A percentile compares a stretch with the other conserved stretches of the same genome.
These are phyloP conservation scores for Dorcoceras hygrometricum DNA, from an alignment of 257 asterid species.

Conservation along the genomic window DNA sequence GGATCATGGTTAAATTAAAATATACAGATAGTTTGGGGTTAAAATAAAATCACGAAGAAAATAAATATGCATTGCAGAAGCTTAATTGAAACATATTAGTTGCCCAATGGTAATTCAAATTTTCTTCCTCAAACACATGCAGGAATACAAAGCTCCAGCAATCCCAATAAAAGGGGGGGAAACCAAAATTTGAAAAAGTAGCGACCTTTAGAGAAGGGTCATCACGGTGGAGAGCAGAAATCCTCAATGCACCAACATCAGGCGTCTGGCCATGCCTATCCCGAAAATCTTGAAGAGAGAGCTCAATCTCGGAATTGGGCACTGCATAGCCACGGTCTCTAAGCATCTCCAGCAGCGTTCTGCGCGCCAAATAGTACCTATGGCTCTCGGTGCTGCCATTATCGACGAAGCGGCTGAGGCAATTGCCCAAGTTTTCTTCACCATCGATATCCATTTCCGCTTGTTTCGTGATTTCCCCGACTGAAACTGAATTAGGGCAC, in stretches of 20 bases:
- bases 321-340: constrained; percentile 85
- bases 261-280: constrained; percentile 47
- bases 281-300: constrained; percentile 64
- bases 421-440: constrained; percentile 36
- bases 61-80: neutral
- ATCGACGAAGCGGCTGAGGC: constrained; percentile 54
- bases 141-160: neutral
- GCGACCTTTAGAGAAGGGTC: constrained; percentile 73
- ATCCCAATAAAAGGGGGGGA: neutral
- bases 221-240: constrained; percentile 59
- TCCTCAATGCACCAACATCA: constrained; percentile 43
- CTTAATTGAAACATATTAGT: constrained; percentile 12
- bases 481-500: too few species aligned
- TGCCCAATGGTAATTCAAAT: neutral
- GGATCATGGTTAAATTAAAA: neutral
- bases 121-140: constrained; percentile 1
- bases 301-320: constrained; percentile 59
- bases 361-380: constrained; percentile 69
- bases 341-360: constrained; percentile 84
- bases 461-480: constrained; percentile 21
- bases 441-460: constrained; percentile 31
- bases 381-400: constrained; percentile 66
- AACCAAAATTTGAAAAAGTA: neutral
- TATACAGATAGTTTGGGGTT: neutral
- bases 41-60: neutral